Evolutionary conservation across 1,284 basidiomycete genomes (phyloP), one percentile per base, ranked within the genome.

Genomic region (Rhodotorula mucilaginosa): DNA sequence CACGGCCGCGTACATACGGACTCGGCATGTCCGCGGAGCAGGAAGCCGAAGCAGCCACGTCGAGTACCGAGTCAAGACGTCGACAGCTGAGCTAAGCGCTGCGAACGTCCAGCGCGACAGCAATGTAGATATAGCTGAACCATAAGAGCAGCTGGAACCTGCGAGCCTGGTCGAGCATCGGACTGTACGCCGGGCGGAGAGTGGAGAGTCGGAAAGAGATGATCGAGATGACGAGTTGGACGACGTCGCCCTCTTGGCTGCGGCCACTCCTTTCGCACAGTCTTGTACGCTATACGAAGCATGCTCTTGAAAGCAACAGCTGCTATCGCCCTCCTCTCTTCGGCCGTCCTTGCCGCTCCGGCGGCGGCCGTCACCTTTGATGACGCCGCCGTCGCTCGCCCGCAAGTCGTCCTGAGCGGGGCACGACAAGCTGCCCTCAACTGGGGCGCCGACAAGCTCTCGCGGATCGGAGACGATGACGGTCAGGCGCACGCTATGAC

Each of bases 241-340:
- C 34, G 5, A 4, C 4, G 34, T 34, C 34, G 34, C 34, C 34
- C 58, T 58, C 1, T 12, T 5, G 8, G 34, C 21, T n/a, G 58
- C 58, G 18, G 8, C 34, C 56, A 29, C 6, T 16, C 29, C 21
- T 21, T 58, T 0, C 58, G 46, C 21, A 1, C 58, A 13, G 19
- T 12, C 34, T 84, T 90, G 16, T 86, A 86, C 1, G 94, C 54
- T 16, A 29, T 26, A 44, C 39, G 12, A 12, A 44, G 1, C 26
- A 56, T 56, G 58, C 58, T 39, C 10, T 23, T 44, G 58, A 58
- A 58, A 23, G 58, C 34, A 7, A 44, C 34, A n/a, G 58, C 34
- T 15, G 58, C 58, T 3, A 19, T 61, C 15, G 19, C 26, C 31
- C 29, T 34, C 26, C 47, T 61, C 29, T 4, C 47, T 4, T 31